Conservation (phyloP, 2,329 filamentous ascomycete species). For the Cladophialophora immunda region DNA sequence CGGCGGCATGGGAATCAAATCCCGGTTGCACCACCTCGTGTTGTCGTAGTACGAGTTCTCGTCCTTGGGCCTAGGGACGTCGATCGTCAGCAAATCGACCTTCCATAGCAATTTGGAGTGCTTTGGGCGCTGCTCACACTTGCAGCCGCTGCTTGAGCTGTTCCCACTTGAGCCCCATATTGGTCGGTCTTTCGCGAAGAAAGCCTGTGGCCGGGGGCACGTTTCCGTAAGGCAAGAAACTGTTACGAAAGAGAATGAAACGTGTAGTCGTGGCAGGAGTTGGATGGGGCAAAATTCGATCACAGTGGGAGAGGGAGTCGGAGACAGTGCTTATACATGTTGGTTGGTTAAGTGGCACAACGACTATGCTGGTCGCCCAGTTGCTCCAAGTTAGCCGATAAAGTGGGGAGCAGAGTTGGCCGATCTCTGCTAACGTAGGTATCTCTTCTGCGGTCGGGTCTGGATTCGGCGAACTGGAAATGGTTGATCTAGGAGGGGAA, state of each 20-base stretch:
- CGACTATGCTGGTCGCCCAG: not conserved
- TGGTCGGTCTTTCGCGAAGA: conserved; percentile 8
- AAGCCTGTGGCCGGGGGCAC: conserved; percentile 4
- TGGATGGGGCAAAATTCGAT: conserved; percentile 25
- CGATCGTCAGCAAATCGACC: conserved; percentile 10
- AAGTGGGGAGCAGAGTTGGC: conserved; percentile 24
- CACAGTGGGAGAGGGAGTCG: conserved; percentile 13
- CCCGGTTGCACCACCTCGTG: conserved; percentile 44
- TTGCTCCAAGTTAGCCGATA: conserved; percentile 6
- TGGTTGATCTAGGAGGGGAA: not conserved
- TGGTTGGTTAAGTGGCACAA: conserved; percentile 3
- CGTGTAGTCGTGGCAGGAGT: not conserved
- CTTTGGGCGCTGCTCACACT: conserved; percentile 21
- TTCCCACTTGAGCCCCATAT: conserved; percentile 29
- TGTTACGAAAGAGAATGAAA: conserved; percentile 22
- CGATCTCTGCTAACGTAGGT: conserved; percentile 15
- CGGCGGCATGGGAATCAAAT: conserved; percentile 44
- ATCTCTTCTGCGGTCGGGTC: not conserved
- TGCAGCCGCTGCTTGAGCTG: conserved; percentile 27
- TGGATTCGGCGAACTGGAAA: conserved; percentile 4
- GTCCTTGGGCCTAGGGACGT: conserved; percentile 37
- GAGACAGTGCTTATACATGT: conserved; percentile 30
- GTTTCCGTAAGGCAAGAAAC: not conserved
- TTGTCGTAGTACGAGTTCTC: conserved; percentile 40
- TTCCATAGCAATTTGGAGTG: not conserved